Percentiles rank a stretch among this genome's conserved stretches.
phyloP scores from a whole-genome alignment of 805 yeast species.

The Monosporozyma unispora region DNA sequence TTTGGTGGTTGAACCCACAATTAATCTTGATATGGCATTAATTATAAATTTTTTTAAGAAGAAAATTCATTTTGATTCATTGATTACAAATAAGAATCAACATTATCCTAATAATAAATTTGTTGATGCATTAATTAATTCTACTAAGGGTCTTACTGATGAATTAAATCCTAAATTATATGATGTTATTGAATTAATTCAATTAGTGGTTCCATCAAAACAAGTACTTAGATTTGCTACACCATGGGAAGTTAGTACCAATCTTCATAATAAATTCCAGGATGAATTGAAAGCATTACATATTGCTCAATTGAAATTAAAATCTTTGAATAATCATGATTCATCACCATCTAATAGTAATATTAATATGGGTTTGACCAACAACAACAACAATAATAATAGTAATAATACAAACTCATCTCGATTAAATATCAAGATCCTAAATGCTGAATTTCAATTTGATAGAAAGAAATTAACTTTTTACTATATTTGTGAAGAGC shows the following conservation, averaged over 20 bases:
- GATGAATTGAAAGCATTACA: conserved; percentile 68
- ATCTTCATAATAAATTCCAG: conserved; percentile 53
- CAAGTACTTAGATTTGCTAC: conserved; percentile 72
- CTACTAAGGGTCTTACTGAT: conserved; percentile 19
- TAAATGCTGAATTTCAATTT: conserved; percentile 75
- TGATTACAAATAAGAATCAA: conserved; percentile 25
- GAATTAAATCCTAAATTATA: conserved; percentile 26
- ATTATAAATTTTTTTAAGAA: conserved; percentile 67
- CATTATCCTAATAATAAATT: conserved; percentile 25
- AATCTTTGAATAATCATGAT: conserved; percentile 27
- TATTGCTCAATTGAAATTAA: conserved; percentile 50
- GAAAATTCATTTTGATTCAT: conserved; percentile 45
- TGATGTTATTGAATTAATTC: conserved; percentile 39
- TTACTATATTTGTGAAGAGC: conserved; percentile 53
- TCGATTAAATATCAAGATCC: conserved; percentile 47
- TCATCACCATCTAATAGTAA: conserved; percentile 1
- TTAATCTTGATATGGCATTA: conserved; percentile 56
- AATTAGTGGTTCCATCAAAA: conserved; percentile 63
- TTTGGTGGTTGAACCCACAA: conserved; percentile 57
- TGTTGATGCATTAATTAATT: conserved; percentile 21
- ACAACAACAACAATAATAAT: conserved; percentile 4
- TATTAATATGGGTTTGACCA: not conserved
- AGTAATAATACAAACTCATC: conserved; percentile 16
- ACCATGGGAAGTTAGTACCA: conserved; percentile 51
- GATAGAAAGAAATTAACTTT: conserved; percentile 71